Conservation (phyloP, 495 filamentous ascomycete genomes). For the Neurospora sp. region DNA sequence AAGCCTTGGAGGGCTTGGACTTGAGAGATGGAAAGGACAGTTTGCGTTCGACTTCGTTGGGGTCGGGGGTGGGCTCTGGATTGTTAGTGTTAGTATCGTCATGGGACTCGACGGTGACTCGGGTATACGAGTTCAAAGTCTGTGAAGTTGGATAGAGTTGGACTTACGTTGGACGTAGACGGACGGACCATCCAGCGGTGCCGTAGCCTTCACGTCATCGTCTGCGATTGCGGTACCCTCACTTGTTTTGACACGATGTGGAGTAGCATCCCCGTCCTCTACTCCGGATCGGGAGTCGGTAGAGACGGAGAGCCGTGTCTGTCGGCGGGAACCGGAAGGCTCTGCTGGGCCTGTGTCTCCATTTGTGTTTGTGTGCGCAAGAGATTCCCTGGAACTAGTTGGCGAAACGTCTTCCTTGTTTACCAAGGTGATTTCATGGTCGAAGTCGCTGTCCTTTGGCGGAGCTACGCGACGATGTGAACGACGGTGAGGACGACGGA, state of each 20-base stretch:
- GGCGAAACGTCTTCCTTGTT: conserved; percentile 20
- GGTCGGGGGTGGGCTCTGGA: not conserved
- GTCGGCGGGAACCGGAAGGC: not conserved
- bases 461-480: conserved; percentile 38
- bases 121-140: not conserved
- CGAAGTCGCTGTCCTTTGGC: conserved; percentile 45
- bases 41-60: not conserved
- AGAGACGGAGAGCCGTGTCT: not conserved
- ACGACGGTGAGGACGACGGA: conserved; percentile 25
- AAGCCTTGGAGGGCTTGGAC: not conserved
- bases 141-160: not conserved
- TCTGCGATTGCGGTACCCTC: not conserved
- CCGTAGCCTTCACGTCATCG: not conserved
- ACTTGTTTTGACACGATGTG: not conserved
- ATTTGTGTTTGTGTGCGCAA: not conserved
- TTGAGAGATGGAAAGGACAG: not conserved
- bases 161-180: not conserved
- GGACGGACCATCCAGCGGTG: not conserved
- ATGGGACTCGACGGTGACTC: not conserved
- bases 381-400: not conserved
- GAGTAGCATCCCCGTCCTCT: not conserved
- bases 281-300: not conserved
- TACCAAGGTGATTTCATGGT: conserved; percentile 51
- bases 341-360: not conserved
- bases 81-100: not conserved